Base-by-base conservation (phyloP, 306 rosid genomes). In the barrel medic (Medicago truncatula) region DNA sequence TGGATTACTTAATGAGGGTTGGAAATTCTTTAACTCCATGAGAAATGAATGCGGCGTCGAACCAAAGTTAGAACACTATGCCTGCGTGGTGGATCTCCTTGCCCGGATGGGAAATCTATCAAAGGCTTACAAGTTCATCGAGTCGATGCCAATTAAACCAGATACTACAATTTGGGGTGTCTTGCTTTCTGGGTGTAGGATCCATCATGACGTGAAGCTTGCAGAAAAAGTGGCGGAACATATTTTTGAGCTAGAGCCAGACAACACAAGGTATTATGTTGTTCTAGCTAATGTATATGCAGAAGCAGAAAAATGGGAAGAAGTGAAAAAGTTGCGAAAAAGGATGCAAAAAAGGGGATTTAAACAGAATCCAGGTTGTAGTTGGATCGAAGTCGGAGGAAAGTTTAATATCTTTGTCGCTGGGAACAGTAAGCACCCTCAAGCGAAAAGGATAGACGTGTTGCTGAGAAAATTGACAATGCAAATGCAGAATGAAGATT, bases 81-180 rank as follows among this genome's bases (percentile, higher is more conserved):
- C 90, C 12, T 88, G 91, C 54, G 88, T 91, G 96, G 93, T 88
- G 78, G 89, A 88, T 82, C 93, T 90, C 66, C 80, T 80, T 49
- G 57, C 69, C 5, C 80, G 76, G 78, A 81, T 87, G 8, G 91
- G 96, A 75, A 87, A 85, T 78, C 83, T 87, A 41, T 62, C 84
- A 34, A 67, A 75, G 87, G 92, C 92, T 2, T 87, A 81, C 76
- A 82, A 43, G 25, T 88, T 91, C 79, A 87, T 91, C 28, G 20
- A 87, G 71, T 57, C 44, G 10, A 85, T 91, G 92, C 89, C 93
- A 44, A 84, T 88, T 34, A 38, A 85, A 75, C 85, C 96, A 25
- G 88, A 87, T 82, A 92, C 91, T 73, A 81, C 85, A 25, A 80
- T 91, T 56, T 91, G 96, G 93, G 93, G 90, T 47, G 73, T 85